Conservation (phyloP, 1,284 basidiomycete genomes). For the Fomitopsis schrenkii region DNA sequence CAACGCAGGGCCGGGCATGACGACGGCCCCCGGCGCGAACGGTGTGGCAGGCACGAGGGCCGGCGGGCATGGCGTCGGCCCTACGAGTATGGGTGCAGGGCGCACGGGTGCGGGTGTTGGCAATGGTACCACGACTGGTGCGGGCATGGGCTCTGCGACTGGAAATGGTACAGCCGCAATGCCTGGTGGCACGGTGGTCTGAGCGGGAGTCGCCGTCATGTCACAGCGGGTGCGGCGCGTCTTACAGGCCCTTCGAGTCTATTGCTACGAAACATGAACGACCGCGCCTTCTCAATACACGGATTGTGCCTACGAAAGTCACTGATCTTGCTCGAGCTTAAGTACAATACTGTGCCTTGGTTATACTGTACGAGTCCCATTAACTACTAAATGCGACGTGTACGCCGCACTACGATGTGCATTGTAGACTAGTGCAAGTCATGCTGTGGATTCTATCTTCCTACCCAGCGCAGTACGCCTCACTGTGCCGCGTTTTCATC, state of each 20-base stretch:
- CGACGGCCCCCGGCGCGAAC: background rate
- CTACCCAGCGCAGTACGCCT: background rate
- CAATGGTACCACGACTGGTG: constrained; percentile 1
- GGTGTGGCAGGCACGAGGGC: background rate
- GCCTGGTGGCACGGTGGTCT: background rate
- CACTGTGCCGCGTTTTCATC: too few species aligned
- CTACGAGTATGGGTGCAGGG: background rate
- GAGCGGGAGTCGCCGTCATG: background rate
- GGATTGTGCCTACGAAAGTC: background rate
- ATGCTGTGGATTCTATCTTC: background rate
- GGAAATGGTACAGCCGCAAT: background rate
- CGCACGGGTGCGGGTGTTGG: background rate
- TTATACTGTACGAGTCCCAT: background rate
- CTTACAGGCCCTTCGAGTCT: background rate
- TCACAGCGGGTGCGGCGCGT: too few species aligned
- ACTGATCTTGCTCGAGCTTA: background rate
- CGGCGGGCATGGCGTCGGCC: background rate
- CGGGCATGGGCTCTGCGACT: background rate
- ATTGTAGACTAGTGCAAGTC: background rate
- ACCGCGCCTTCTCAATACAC: background rate
- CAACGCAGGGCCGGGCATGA: background rate
- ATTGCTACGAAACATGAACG: background rate
- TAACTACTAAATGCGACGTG: background rate
- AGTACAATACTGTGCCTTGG: background rate
- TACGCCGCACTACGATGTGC: background rate